A percentile compares a stretch with the other conserved stretches of the same genome.
phyloP scores from a whole-genome alignment of 2,329 filamentous ascomycete genomes.

The Berkeleyomyces rouxiae region DNA sequence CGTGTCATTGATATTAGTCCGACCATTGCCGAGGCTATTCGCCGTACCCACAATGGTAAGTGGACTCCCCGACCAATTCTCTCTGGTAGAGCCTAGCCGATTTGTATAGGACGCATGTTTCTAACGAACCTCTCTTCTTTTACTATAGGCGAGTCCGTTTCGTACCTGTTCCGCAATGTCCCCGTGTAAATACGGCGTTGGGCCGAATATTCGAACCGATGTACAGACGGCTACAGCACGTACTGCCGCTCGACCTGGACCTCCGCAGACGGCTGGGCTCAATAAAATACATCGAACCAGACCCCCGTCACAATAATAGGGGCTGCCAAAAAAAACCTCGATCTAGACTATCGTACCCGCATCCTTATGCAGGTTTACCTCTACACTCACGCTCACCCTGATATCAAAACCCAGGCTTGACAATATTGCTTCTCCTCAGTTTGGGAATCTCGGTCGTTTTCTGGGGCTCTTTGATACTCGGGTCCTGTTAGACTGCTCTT shows the following conservation, averaged over 20 bases:
- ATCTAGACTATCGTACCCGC: neutral
- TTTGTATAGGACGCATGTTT: neutral
- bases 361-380: neutral
- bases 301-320: neutral
- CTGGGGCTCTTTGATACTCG: neutral
- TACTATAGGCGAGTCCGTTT: conserved; percentile 34
- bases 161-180: conserved; percentile 52
- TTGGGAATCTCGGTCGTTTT: neutral
- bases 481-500: neutral
- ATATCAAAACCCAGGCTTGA: neutral
- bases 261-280: neutral
- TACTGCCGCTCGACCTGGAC: neutral
- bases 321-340: neutral
- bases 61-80: conserved; percentile 5
- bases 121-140: neutral
- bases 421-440: neutral
- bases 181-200: conserved; percentile 26
- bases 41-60: conserved; percentile 49
- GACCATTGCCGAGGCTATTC: conserved; percentile 56
- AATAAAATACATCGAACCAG: neutral
- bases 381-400: neutral
- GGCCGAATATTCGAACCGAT: neutral
- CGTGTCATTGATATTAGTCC: conserved; percentile 85
- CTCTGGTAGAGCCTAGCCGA: neutral
- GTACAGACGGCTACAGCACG: neutral